Evolutionary conservation across 768 basidiomycete species (phyloP), one percentile per base, ranked within the genome.

Genomic region (Serendipita indica): DNA sequence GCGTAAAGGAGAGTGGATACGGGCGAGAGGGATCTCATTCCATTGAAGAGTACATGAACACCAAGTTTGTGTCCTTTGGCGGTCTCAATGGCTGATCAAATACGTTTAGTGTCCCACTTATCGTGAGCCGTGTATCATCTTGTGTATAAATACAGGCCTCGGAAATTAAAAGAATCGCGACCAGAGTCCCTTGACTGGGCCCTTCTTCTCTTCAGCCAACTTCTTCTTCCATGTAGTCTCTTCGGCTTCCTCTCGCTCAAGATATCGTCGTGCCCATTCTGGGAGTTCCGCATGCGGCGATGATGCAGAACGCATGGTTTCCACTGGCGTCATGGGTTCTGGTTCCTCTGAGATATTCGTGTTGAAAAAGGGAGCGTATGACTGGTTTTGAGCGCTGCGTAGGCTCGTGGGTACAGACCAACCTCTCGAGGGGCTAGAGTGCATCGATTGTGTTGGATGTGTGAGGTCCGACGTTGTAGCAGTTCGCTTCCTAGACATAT

Each of bases 21-120:
- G 87, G 94, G 14, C 77, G 88, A 33, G 92, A 94, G 66, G 94
- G 94, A 3, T 79, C 81, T 1, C 86, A 90, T 70, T 93, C 92
- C 2, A 89, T 97, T 63, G 79, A 83, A 39, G 94, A 97, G 65
- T 98, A 88, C 65, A 71, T 90, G 80, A 84, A 82, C 67, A 77
- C 76, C 41, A 91, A 91, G 70, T 66, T 86, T 70, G 86, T 91
- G 64, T 79, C 80, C 14, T 87, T 91, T 65, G 88, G 89, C 41
- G 86, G 85, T 12, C 65, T 89, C 63, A 77, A 62, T 71, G 22
- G 1, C 16, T n/a, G n/a, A n/a, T n/a, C n/a, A n/a, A n/a, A n/a
- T n/a, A n/a, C n/a, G n/a, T n/a, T n/a, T n/a, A n/a, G n/a, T n/a
- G n/a, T n/a, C n/a, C n/a, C n/a, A n/a, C n/a, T n/a, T n/a, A n/a